A percentile compares a stretch with the other conserved stretches of the same genome.
Evolutionary conservation across 2,329 filamentous ascomycete species (phyloP).

Genomic region (Lizonia empirigonia): DNA sequence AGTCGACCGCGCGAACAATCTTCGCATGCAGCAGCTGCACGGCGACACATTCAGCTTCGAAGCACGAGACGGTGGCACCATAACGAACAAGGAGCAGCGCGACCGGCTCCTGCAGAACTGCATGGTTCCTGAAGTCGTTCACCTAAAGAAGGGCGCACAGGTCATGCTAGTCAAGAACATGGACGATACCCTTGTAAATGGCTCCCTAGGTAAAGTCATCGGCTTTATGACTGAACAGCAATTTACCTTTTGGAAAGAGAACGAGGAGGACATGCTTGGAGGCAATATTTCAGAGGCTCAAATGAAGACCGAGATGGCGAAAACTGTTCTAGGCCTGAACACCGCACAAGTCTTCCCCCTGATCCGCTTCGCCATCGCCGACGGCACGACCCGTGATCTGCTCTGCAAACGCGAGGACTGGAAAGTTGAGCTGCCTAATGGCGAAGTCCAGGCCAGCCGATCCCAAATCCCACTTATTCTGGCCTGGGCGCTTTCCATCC

Average conservation of each 20-base stretch:
- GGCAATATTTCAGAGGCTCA: constrained; percentile 51
- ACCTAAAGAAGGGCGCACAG: constrained; percentile 88
- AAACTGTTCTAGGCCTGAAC: constrained; percentile 54
- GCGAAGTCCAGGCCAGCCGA: constrained; percentile 88
- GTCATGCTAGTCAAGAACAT: constrained; percentile 99
- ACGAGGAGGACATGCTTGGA: constrained; percentile 62
- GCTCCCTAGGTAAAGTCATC: constrained; percentile 84
- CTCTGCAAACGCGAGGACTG: constrained; percentile 87
- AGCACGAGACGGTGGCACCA: constrained; percentile 74
- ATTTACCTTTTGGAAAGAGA: constrained; percentile 63
- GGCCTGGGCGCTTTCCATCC: constrained; percentile 95
- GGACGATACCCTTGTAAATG: constrained; percentile 91
- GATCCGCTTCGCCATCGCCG: constrained; percentile 80
- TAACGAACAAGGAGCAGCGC: constrained; percentile 68
- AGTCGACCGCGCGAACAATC: constrained; percentile 84
- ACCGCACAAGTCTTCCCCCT: constrained; percentile 73
- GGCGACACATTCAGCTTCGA: constrained; percentile 72
- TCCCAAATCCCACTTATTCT: constrained; percentile 80
- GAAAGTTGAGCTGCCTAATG: constrained; percentile 97
- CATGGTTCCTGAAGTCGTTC: constrained; percentile 84
- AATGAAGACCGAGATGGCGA: constrained; percentile 55
- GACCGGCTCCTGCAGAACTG: constrained; percentile 84
- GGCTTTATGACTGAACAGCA: constrained; percentile 75
- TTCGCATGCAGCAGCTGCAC: constrained; percentile 72
- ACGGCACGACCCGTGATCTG: constrained; percentile 76